Evolutionary conservation across 1,284 basidiomycete genomes (phyloP).

Genomic region (Meripilus lineatus): DNA sequence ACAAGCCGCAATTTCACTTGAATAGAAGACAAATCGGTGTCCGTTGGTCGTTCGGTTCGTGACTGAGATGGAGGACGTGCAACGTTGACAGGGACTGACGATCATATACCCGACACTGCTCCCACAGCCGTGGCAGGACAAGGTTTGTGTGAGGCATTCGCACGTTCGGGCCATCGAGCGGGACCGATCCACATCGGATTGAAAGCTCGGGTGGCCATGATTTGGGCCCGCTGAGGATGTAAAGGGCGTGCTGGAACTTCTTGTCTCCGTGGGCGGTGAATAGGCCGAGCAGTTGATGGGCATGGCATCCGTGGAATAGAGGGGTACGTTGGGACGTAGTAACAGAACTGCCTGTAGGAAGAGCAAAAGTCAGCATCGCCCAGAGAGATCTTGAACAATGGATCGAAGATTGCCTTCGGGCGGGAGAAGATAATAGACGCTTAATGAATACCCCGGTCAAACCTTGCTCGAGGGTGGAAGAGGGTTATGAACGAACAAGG

Average conservation of each 20-base stretch:
- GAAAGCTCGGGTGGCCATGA: constrained; percentile 18
- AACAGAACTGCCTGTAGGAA: constrained; percentile 69
- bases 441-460: no score
- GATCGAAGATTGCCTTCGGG: no score
- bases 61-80: constrained; percentile 62
- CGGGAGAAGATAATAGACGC: no score
- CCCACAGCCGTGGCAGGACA: constrained; percentile 82
- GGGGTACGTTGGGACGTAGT: constrained; percentile 75
- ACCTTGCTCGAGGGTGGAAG: not conserved
- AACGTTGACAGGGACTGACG: constrained; percentile 64
- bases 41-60: constrained; percentile 74
- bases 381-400: not conserved
- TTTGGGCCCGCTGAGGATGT: constrained; percentile 18
- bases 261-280: constrained; percentile 39
- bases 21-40: constrained; percentile 87
- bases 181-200: constrained; percentile 33
- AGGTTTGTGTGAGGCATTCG: constrained; percentile 67
- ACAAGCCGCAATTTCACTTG: constrained; percentile 64
- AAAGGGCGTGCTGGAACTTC: constrained; percentile 13
- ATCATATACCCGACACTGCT: constrained; percentile 74
- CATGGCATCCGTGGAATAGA: constrained; percentile 80
- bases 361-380: constrained; percentile 1
- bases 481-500: not conserved
- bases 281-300: constrained; percentile 73
- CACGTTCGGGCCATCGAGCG: constrained; percentile 45